Evolutionary conservation across 1,139 yeast genomes (phyloP).

Genomic region (Nakaseomyces sp.): DNA sequence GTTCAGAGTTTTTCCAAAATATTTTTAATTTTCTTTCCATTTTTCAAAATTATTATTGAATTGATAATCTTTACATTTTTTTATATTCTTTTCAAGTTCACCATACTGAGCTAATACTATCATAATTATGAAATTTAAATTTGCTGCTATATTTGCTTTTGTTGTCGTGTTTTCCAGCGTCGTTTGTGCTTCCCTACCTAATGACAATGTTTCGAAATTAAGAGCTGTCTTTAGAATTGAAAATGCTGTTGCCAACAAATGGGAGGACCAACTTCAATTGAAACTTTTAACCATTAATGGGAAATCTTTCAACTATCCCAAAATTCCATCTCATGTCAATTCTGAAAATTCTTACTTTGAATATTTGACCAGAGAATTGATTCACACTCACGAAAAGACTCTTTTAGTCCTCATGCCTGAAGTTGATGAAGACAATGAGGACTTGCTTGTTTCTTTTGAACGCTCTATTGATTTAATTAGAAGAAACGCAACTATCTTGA

Average conservation of each 20-base stretch:
- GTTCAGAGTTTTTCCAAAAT: not conserved
- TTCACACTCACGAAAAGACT: not conserved
- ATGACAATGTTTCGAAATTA: not conserved
- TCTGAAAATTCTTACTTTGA: not conserved
- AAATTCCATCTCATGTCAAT: not conserved
- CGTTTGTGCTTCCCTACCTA: not conserved
- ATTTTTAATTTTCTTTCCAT: not conserved
- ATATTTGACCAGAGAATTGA: not conserved
- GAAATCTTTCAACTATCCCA: not conserved
- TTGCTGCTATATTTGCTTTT: not conserved
- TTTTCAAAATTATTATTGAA: not conserved
- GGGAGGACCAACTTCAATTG: slow-evolving; percentile 2
- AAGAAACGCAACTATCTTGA: not conserved
- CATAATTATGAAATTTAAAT: not conserved
- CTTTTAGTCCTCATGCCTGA: not conserved
- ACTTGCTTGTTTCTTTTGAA: not conserved
- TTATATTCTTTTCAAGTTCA: too few species aligned
- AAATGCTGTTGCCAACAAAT: not conserved
- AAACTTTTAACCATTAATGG: not conserved
- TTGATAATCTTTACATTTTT: not conserved
- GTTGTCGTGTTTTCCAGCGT: not conserved
- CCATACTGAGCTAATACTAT: not conserved
- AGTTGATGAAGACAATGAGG: not conserved
- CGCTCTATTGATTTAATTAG: not conserved
- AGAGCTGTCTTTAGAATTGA: slow-evolving; percentile 1